Base-by-base conservation (phyloP, 177 flowering plant genomes). In the Vitis hybrid region DNA sequence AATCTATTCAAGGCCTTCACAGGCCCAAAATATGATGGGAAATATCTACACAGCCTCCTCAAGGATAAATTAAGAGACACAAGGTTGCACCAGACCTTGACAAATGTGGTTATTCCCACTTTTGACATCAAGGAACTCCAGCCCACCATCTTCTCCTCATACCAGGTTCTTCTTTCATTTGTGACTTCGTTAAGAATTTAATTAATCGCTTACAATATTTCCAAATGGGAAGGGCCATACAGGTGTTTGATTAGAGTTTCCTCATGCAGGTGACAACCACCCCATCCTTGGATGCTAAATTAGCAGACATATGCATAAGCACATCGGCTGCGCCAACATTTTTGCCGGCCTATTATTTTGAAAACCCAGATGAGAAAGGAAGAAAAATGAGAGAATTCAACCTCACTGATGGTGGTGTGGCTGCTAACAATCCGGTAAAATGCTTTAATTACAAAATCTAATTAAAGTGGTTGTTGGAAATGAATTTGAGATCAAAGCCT, bases 1-100 rank as follows among this genome's bases (percentile, higher is more conserved):
- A 75, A 63, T 6, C 1, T 72, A 15, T 4, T 64, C 26, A 80
- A 70, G 62, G 67, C 60, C 62, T 19, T 85, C 11, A 8, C 45
- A 2, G 89, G 91, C 52, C 89, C 89, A 0, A 83, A 83, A 39
- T 89, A 87, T 57, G 74, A 87, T 70, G 93, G 93, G n/a, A 77
- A 80, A 39, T 84, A 84, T 67, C 84, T 87, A 9, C 83, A 68
- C 14, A 32, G 64, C 15, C 60, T 84, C 21, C 0, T 84, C 11
- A 73, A 30, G 32, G 64, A 83, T 3, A 58, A 18, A 11, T 68
- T 89, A 1, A 76, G 74, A 51, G 73, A 81, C 6, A 75, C 56
- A 6, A 70, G 52, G 61, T 61, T 89, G 76, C 65, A 76, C 69
- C 78, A 89, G 45, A 80, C 88, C 17, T 51, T 89, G 63, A 89